These are phyloP conservation scores for Pyrenophora graminea DNA, from an alignment of 2,329 filamentous ascomycete species.

Conservation along the genomic window DNA sequence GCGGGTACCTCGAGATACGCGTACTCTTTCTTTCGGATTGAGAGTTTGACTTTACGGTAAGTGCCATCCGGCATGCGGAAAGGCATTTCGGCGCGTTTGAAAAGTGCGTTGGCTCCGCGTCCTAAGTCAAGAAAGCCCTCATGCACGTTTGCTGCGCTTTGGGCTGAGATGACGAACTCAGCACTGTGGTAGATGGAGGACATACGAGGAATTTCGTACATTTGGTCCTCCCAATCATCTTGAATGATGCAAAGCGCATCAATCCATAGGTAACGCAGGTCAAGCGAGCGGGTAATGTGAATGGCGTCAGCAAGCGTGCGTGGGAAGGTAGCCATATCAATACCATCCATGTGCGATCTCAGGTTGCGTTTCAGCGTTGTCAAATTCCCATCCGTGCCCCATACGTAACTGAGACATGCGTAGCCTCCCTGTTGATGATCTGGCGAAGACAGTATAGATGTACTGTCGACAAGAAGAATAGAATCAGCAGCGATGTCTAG, in stretches of 20 bases:
- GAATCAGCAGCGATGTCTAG: not conserved
- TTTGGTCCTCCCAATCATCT: not conserved
- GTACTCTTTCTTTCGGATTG: not conserved
- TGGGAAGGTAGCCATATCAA: not conserved
- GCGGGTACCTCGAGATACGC: not conserved
- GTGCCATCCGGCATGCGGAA: not conserved
- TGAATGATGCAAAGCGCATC: conserved; percentile 4
- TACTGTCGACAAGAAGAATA: not conserved
- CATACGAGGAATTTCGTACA: conserved; percentile 3
- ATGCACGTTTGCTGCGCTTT: not conserved
- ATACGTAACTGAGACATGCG: conserved; percentile 5
- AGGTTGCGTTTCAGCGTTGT: not conserved
- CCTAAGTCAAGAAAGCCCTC: not conserved
- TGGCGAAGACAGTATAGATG: not conserved
- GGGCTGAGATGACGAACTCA: conserved; percentile 1
- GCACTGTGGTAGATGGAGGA: not conserved
- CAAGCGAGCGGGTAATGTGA: not conserved
- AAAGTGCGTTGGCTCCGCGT: not conserved
- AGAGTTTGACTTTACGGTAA: not conserved
- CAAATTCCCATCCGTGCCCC: not conserved
- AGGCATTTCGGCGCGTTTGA: not conserved
- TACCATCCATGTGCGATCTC: not conserved
- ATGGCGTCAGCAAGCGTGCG: not conserved
- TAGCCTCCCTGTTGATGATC: not conserved
- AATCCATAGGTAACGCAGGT: conserved; percentile 2